Base-by-base conservation (phyloP, 345 rosid species). In the Syzygium oleosum region DNA sequence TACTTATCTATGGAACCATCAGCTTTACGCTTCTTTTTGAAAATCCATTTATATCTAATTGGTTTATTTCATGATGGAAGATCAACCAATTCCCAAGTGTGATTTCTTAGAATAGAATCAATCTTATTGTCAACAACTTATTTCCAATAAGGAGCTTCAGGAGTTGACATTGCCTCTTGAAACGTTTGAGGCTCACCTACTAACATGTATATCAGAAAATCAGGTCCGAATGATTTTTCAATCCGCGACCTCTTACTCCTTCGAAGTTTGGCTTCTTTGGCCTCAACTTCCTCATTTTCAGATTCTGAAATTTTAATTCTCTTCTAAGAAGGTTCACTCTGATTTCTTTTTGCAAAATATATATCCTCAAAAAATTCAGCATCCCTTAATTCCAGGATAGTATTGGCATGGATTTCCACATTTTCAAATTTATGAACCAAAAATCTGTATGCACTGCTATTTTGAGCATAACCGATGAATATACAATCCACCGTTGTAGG, bases 101-200 rank as follows among this genome's bases (percentile, higher is more conserved):
- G 2, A 29, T 27, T 59, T 12, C 3, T 5, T 59, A 27, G 0
- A 7, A 0, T 59, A 27, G 16, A 59, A 59, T 59, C 2, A 59
- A 59, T 2, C 13, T 59, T 7, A 59, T 59, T 12, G 2, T 59
- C 29, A 23, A 59, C 16, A 59, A 12, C 8, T 59, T 12, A 3
- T 25, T 27, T 59, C 65, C 0, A 12, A 1, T 25, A 27, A 59
- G 16, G 16, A 25, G 68, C 68, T 12, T 59, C 7, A 12, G 17
- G 31, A 5, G 31, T 25, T 27, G 17, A 59, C 7, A 59, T 27
- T 59, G 3, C 1, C 7, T 27, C 68, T 59, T 0, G 1, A 59
- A 59, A 59, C 2, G 2, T 59, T 59, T 12, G 31, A 59, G 8
- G 15, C 7, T 59, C 1, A 4, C 0, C 0, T 59, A 5, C 0